Conservation (phyloP, 1,284 basidiomycete species). For the Ceratobasidium theobromae region DNA sequence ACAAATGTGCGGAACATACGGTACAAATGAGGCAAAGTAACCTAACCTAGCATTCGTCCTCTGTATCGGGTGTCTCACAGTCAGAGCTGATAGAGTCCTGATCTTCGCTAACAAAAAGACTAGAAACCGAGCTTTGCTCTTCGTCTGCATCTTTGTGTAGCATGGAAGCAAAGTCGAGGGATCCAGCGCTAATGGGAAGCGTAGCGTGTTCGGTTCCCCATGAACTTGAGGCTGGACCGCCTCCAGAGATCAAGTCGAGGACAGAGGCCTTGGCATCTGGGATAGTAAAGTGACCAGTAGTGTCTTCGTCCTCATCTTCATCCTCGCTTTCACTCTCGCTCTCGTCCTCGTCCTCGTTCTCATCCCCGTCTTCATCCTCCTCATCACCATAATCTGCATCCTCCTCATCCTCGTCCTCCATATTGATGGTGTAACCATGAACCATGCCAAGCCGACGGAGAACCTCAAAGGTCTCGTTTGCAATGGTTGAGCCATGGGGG, state of each 20-base stretch:
- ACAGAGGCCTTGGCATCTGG: background rate
- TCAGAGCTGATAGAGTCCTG: background rate
- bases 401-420: too few relatives aligned
- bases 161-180: background rate
- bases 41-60: conserved; percentile 9
- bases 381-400: too few relatives aligned
- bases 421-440: too few relatives aligned
- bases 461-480: conserved; percentile 4
- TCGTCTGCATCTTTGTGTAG: conserved; percentile 5
- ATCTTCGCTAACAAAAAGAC: background rate
- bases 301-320: conserved; percentile 48
- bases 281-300: conserved; percentile 36
- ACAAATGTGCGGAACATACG: background rate
- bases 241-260: background rate
- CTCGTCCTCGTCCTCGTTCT: conserved; percentile 44
- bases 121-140: conserved; percentile 21
- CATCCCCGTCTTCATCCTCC: conserved; percentile 2
- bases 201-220: too few relatives aligned
- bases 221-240: background rate
- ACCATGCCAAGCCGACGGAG: conserved; percentile 10
- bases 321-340: conserved; percentile 43
- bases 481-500: background rate
- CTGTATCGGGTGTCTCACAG: conserved; percentile 26
- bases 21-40: background rate
- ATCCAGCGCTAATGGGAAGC: background rate